Percentiles rank a stretch among this genome's conserved stretches.
Evolutionary conservation across 805 yeast genomes (phyloP).

Genomic region (Kodamaea neixiangensis): DNA sequence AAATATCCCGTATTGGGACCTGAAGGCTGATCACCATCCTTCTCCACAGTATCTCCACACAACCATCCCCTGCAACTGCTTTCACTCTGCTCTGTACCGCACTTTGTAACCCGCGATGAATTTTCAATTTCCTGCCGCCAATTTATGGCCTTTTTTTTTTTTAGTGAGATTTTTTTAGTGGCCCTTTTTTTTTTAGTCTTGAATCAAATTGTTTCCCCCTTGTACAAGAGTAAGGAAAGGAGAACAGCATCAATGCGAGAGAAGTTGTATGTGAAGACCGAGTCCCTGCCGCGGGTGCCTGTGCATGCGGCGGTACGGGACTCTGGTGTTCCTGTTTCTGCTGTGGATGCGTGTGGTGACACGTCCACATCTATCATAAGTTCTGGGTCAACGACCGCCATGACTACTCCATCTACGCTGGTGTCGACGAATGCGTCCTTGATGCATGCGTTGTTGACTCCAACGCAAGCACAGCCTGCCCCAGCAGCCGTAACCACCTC

Average conservation of each 20-base stretch:
- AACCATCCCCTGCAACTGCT: neutral
- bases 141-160: neutral
- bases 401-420: conserved; percentile 6
- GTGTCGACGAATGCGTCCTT: conserved; percentile 5
- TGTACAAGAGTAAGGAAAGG: neutral
- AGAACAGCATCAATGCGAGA: neutral
- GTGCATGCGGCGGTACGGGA: neutral
- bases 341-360: neutral
- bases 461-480: neutral
- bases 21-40: neutral
- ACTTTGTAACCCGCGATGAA: neutral
- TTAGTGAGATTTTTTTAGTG: neutral
- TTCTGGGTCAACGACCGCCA: neutral
- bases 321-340: neutral
- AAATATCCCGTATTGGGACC: too few species aligned
- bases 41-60: neutral
- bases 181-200: neutral
- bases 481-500: neutral
- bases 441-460: neutral
- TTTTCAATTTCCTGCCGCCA: neutral
- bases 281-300: neutral
- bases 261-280: conserved; percentile 6
- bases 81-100: neutral
- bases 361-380: neutral
- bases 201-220: conserved; percentile 3